A percentile compares a stretch with the other conserved stretches of the same genome.
phyloP scores from a whole-genome alignment of 805 yeast genomes.

The Hanseniaspora taiwanica region DNA sequence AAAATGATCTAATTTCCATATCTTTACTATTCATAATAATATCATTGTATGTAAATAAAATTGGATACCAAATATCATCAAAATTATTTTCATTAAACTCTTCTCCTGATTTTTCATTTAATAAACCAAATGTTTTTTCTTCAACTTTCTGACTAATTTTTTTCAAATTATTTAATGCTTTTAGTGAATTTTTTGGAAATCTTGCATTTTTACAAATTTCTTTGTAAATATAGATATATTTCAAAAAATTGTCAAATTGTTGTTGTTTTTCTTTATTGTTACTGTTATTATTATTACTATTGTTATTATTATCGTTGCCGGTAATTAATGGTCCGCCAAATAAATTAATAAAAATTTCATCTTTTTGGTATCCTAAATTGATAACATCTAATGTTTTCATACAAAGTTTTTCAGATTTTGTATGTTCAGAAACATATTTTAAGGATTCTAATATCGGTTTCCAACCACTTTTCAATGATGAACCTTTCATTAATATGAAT shows the following conservation, averaged over 20 bases:
- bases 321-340: too few relatives aligned
- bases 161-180: constrained; percentile 63
- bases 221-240: constrained; percentile 62
- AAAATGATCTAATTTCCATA: constrained; percentile 83
- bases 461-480: constrained; percentile 87
- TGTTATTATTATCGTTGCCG: too few relatives aligned
- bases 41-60: constrained; percentile 73
- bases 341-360: background rate
- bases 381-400: constrained; percentile 4
- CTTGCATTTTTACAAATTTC: constrained; percentile 73
- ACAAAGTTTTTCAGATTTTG: constrained; percentile 4
- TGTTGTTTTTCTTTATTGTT: constrained; percentile 34
- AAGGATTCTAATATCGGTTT: constrained; percentile 71
- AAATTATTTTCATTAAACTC: constrained; percentile 29
- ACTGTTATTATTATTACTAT: too few relatives aligned
- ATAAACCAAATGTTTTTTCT: constrained; percentile 23
- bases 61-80: constrained; percentile 68
- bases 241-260: constrained; percentile 52
- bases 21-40: constrained; percentile 90
- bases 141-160: constrained; percentile 49
- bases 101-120: constrained; percentile 12
- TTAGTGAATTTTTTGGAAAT: constrained; percentile 70
- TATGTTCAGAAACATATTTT: constrained; percentile 53
- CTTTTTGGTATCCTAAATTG: background rate
- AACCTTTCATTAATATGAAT: constrained; percentile 65